Base-by-base conservation (phyloP, 179 eudicot genomes). In the Vitellaria paradoxa region DNA sequence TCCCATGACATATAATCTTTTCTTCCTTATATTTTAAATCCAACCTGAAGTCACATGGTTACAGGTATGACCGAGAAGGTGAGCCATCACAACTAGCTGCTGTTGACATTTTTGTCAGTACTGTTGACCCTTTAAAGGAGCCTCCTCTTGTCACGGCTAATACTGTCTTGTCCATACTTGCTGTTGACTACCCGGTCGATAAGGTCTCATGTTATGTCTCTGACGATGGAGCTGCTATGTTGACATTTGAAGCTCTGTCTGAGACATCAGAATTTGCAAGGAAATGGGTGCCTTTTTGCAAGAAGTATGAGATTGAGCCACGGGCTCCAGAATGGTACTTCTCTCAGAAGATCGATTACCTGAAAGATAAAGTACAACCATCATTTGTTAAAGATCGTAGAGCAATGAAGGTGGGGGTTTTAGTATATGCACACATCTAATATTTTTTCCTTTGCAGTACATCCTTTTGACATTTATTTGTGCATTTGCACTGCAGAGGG, bases 201-300 rank as follows among this genome's bases (percentile, higher is more conserved):
- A 92, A 92, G 87, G 92, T 92, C 49, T 89, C 97, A 12, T 92
- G 97, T 75, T 92, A 92, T 76, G 89, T 92, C 55, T 92, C 95
- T 83, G 97, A 92, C 72, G 97, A 92, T 86, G 97, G 97, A 78
- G 93, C 97, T 77, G 93, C 97, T 42, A 92, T 92, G 97, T 76
- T 92, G 80, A 76, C 97, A 74, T 92, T 91, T 86, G 97, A 92
- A 83, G 82, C 97, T 83, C 79, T 92, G 10, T 87, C 93, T 14
- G 97, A 92, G 80, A 92, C 97, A 68, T 84, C 97, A 47, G 96
- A 92, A 45, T 92, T 92, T 81, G 91, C 96, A 52, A 88, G 90
- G 82, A 84, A 77, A 75, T 92, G 96, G 97, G 97, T 92, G 70
- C 96, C 97, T 66, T 92, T 92, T 80, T 84, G 89, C 82, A 92